Conservation (phyloP, 176 grass and related monocot genomes). For the sorghum (Sorghum bicolor) region DNA sequence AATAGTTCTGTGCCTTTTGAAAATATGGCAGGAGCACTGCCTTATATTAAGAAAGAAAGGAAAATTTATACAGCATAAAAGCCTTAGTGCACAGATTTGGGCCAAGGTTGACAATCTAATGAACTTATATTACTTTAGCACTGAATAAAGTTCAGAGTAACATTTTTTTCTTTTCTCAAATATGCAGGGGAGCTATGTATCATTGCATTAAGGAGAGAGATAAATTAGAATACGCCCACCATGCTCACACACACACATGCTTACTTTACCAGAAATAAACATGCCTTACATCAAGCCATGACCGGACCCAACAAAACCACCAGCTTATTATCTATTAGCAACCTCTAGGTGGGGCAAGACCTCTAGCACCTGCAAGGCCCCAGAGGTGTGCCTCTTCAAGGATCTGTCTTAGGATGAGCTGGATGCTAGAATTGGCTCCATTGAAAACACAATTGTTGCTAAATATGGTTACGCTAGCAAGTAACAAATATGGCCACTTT, state of each 20-base stretch:
- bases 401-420: not conserved
- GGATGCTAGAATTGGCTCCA: not conserved
- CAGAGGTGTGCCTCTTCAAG: not conserved
- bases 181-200: not conserved
- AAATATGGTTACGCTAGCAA: not conserved
- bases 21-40: not conserved
- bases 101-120: not conserved
- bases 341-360: not conserved
- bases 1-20: not conserved
- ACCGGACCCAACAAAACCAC: not conserved
- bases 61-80: not conserved
- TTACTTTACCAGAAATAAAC: not conserved
- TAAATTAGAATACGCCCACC: not conserved
- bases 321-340: not conserved
- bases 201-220: not conserved
- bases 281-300: not conserved
- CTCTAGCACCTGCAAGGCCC: not conserved
- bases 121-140: not conserved
- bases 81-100: not conserved
- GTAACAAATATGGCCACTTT: conserved; percentile 16
- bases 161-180: not conserved
- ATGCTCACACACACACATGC: not conserved
- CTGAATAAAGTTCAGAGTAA: not conserved
- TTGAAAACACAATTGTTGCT: not conserved
- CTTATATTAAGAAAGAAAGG: not conserved